Evolutionary conservation across 345 rosid species (phyloP).

Genomic region (Hibiscus syriacus): DNA sequence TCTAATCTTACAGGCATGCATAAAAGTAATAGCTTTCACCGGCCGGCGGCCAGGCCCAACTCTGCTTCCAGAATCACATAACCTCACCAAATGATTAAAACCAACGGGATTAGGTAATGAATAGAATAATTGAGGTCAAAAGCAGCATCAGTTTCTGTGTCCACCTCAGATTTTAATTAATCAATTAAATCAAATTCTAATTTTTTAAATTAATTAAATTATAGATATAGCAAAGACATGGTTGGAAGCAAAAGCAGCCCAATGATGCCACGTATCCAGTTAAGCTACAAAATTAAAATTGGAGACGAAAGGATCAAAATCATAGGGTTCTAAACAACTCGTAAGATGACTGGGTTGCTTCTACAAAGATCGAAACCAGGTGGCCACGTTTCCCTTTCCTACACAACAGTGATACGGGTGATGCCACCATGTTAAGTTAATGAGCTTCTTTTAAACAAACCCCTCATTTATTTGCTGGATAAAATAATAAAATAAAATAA

Average conservation of each 20-base stretch:
- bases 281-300: neutral
- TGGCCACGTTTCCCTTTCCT: too few species aligned
- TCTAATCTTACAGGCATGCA: too few species aligned
- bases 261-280: neutral
- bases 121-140: constrained; percentile 11
- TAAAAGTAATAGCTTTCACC: neutral
- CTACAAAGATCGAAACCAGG: too few species aligned
- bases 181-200: neutral
- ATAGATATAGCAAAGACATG: neutral
- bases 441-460: constrained; percentile 1
- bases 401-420: constrained; percentile 25
- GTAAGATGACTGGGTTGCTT: too few species aligned
- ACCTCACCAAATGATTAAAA: constrained; percentile 17
- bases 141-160: neutral
- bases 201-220: neutral
- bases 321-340: neutral
- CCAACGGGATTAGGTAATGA: constrained; percentile 10
- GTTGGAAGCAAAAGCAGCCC: neutral
- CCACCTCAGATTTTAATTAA: neutral
- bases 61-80: constrained; percentile 19
- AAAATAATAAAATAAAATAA: neutral
- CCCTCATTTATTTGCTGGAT: neutral
- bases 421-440: constrained; percentile 6
- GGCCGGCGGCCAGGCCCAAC: neutral
- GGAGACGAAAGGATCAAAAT: neutral